phyloP scores from a whole-genome alignment of 345 rosid species.

The Combretum micranthum region DNA sequence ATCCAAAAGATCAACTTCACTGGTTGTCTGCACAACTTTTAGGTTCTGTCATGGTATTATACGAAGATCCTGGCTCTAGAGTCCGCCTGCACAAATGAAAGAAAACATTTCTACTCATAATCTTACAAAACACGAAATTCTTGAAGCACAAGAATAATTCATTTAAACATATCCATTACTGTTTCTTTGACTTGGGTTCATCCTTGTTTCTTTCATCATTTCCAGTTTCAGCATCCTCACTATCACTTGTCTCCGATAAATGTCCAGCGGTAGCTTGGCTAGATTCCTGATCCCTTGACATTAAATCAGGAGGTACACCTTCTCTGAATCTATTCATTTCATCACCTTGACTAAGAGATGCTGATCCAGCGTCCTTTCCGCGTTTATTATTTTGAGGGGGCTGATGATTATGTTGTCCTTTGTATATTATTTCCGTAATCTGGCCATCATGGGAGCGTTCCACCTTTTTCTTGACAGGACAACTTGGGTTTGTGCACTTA shows the following conservation, averaged over 20 bases:
- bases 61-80: constrained; percentile 44
- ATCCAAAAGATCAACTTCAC: constrained; percentile 82
- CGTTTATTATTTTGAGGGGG: constrained; percentile 62
- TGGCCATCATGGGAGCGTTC: constrained; percentile 73
- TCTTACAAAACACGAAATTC: not conserved
- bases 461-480: constrained; percentile 84
- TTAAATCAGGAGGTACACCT: not conserved
- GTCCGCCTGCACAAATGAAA: constrained; percentile 32
- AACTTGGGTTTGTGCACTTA: constrained; percentile 57
- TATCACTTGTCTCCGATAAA: constrained; percentile 45
- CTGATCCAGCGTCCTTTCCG: constrained; percentile 24
- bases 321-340: constrained; percentile 21
- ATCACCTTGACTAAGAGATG: constrained; percentile 21
- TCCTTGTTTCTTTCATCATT: constrained; percentile 28
- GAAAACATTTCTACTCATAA: not conserved
- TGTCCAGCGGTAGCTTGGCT: constrained; percentile 24
- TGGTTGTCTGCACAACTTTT: constrained; percentile 70
- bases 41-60: constrained; percentile 61
- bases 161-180: constrained; percentile 16
- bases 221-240: constrained; percentile 49
- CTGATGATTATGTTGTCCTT: constrained; percentile 67
- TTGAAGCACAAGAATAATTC: not conserved
- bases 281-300: constrained; percentile 35
- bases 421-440: constrained; percentile 74
- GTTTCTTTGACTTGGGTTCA: constrained; percentile 62